Percentiles rank a stretch among this genome's conserved stretches.
These are phyloP conservation scores for Aureobasidium sp. DNA, from an alignment of 2,329 filamentous ascomycete genomes.

Conservation along the genomic window DNA sequence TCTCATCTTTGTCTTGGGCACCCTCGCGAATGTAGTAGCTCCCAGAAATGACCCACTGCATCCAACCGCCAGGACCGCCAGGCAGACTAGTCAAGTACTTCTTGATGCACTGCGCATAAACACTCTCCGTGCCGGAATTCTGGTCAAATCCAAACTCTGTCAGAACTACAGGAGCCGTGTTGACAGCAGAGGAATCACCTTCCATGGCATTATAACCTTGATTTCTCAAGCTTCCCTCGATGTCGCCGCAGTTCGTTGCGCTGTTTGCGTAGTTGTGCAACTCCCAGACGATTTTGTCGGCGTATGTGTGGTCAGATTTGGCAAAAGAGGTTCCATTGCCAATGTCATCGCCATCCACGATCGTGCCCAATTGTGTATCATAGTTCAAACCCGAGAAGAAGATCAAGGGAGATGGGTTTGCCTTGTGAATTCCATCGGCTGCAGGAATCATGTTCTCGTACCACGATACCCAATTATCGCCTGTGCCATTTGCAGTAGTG, in stretches of 20 bases:
- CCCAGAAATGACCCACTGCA: slow-evolving; percentile 45
- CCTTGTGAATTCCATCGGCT: slow-evolving; percentile 43
- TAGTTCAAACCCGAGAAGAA: slow-evolving; percentile 54
- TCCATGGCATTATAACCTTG: slow-evolving; percentile 50
- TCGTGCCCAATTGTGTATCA: slow-evolving; percentile 48
- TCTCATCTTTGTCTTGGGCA: slow-evolving; percentile 49
- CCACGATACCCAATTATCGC: slow-evolving; percentile 52
- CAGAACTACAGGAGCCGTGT: slow-evolving; percentile 44
- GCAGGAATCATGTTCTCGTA: slow-evolving; percentile 46
- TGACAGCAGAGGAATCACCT: slow-evolving; percentile 28
- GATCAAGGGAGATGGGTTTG: slow-evolving; percentile 48
- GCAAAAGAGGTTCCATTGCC: slow-evolving; percentile 44
- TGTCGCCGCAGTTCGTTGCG: slow-evolving; percentile 41
- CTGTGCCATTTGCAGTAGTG: slow-evolving; percentile 25
- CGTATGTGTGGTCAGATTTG: slow-evolving; percentile 42
- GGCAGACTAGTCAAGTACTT: slow-evolving; percentile 37
- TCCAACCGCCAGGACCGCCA: slow-evolving; percentile 50
- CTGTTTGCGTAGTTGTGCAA: slow-evolving; percentile 54
- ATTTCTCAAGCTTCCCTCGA: slow-evolving; percentile 42
- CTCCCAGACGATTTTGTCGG: slow-evolving; percentile 52
- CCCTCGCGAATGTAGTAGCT: slow-evolving; percentile 50
- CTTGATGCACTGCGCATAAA: slow-evolving; percentile 49
- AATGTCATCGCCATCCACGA: slow-evolving; percentile 44
- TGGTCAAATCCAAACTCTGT: slow-evolving; percentile 50
- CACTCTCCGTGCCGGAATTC: slow-evolving; percentile 34